These are phyloP conservation scores for Neurospora cerealis DNA, from an alignment of 495 filamentous ascomycete genomes.

Conservation along the genomic window DNA sequence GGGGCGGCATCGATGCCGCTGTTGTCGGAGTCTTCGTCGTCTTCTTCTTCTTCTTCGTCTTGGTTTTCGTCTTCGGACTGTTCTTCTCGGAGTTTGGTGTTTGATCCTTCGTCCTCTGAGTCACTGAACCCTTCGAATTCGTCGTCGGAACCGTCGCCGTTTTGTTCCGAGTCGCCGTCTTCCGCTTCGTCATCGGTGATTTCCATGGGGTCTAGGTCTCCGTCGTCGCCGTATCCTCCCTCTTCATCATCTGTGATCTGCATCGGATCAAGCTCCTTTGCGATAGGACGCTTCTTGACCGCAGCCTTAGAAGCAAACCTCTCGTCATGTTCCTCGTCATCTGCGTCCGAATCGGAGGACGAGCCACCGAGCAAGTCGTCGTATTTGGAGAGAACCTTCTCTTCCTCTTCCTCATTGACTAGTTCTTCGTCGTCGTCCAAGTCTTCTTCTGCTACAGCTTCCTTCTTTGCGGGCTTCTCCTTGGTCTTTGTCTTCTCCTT, in stretches of 20 bases:
- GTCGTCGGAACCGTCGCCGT: constrained; percentile 1
- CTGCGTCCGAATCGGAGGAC: constrained; percentile 7
- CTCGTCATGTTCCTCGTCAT: constrained; percentile 7
- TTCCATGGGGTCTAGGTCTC: constrained; percentile 10
- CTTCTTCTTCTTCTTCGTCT: not conserved
- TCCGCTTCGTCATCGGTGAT: constrained; percentile 11
- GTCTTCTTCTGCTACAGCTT: not conserved
- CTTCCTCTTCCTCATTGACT: constrained; percentile 8
- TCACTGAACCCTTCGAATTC: constrained; percentile 11
- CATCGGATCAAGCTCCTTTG: constrained; percentile 13
- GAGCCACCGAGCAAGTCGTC: constrained; percentile 10
- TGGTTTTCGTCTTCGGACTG: not conserved
- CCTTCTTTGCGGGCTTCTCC: constrained; percentile 12
- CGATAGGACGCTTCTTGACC: not conserved
- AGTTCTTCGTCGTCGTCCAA: not conserved
- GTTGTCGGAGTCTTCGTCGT: not conserved
- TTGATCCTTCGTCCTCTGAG: not conserved
- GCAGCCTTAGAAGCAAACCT: constrained; percentile 4
- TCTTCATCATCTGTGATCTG: constrained; percentile 12
- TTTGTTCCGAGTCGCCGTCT: not conserved
- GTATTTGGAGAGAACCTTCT: constrained; percentile 9
- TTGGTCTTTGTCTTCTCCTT: constrained; percentile 9
- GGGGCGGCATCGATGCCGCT: constrained; percentile 15
- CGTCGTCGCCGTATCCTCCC: not conserved
- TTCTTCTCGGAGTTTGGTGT: constrained; percentile 6